Evolutionary conservation across 1,284 basidiomycete species (phyloP).

Genomic region (Ceratobasidium sp.): DNA sequence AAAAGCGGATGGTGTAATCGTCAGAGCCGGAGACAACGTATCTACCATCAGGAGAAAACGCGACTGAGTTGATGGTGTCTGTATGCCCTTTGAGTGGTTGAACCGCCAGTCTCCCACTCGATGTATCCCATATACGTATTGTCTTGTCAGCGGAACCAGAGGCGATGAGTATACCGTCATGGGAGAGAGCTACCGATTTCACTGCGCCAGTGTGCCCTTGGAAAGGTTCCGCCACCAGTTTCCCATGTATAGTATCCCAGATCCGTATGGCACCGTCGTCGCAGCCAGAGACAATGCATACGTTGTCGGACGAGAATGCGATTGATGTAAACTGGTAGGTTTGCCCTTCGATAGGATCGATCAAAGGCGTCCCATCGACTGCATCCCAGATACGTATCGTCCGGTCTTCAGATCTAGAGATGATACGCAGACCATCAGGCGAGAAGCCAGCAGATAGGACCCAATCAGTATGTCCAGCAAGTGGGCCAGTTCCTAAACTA

Average conservation of each 20-base stretch:
- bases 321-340: background rate
- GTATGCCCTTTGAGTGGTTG: background rate
- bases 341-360: background rate
- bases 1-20: background rate
- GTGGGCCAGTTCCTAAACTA: background rate
- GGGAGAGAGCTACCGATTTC: slow-evolving; percentile 4
- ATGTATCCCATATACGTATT: slow-evolving; percentile 17
- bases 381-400: slow-evolving; percentile 11
- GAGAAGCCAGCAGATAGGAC: slow-evolving; percentile 31
- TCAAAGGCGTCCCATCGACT: background rate
- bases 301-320: background rate
- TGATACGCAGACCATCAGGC: slow-evolving; percentile 17
- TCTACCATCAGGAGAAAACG: background rate
- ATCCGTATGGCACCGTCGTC: background rate
- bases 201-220: background rate
- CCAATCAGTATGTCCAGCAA: background rate
- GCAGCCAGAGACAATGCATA: background rate
- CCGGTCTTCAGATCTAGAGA: slow-evolving; percentile 26
- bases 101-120: too few relatives aligned
- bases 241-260: background rate
- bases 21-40: background rate
- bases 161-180: slow-evolving; percentile 3
- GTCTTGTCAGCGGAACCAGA: slow-evolving; percentile 2
- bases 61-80: background rate
- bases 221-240: background rate